Base-by-base conservation (phyloP, 1,284 basidiomycete genomes). In the Papiliotrema terrestris region DNA sequence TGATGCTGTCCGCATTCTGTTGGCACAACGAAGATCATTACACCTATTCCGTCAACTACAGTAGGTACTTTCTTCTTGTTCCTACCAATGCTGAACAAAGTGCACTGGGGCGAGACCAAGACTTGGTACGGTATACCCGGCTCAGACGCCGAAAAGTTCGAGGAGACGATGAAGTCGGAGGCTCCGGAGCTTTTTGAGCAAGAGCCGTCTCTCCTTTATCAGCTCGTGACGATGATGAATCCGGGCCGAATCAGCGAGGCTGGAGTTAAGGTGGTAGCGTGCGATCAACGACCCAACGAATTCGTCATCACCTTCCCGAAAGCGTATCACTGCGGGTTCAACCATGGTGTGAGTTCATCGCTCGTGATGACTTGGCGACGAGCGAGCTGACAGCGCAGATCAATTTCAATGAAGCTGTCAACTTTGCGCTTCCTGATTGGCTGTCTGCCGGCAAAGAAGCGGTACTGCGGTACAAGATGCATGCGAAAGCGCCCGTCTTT, bases 1-100 rank as follows among this genome's bases (percentile, higher is more conserved):
- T 99, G 95, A 83, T 94, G 45, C 98, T 98, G 76, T 97, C 94
- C 11, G 95, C 96, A 1, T 99, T 99, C 77, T 98, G 95, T 76
- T 99, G 96, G 96, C 96, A 99, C 78, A 98, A 98, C 73, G 96
- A 99, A 85, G 96, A 98, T 78, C 96, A 98, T 78, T 96, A 95
- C 76, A 98, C 94, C 13, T 98, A 96, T 76, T 92, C 89, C 71
- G 84, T 94, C 67, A 95, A 95, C 74, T 94, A 87, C 77, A 93
- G 91, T 93, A 43, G 54, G 58, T 56, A 44, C 36, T 19, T 46
- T 41, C 13, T 51, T 51, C 29, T 15, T 48, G 56, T 26, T 36
- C 61, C 57, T 47, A 6, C 29, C 29, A 60, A n/a, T n/a, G 66
- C 67, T 73, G 63, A 61, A 22, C 55, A 75, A 66, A 95, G 93